Base-by-base conservation (phyloP, 768 basidiomycete genomes). In the Hortiboletus flavorubellus region DNA sequence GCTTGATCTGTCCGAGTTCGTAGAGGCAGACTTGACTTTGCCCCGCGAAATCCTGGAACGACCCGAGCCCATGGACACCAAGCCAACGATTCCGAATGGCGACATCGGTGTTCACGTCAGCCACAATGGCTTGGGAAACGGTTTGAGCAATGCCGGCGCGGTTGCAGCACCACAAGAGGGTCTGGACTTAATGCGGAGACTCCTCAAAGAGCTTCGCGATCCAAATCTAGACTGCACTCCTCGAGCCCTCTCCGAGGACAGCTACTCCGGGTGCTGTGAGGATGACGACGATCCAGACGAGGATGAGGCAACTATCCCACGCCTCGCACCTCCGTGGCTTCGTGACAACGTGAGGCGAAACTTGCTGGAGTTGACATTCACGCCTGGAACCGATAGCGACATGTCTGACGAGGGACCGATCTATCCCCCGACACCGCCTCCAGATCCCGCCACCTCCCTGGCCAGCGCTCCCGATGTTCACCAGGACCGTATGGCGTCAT, bases 191-290 rank as follows among this genome's bases (percentile, higher is more conserved):
- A 67, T 67, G 60, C 51, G 46, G 5, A 53, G 21, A 26, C 40
- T 65, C 3, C 60, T 62, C 14, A 35, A 37, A 15, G 54, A 55
- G 12, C 58, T 65, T n/a, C 53, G 60, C 2, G 54, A 68, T 30
- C 51, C 54, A 33, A 5, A 9, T 10, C 2, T 65, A 30, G 52
- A 67, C 15, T 46, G 26, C 9, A 35, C 4, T 8, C 54, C 60
- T 37, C 49, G 35, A 2, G 2, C 40, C 5, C 29, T 57, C 6
- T 53, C 48, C 21, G 55, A 61, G 26, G 53, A 56, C 18, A 49
- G 39, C 45, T 59, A 56, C 2, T 49, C 50, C 23, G 59, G 45
- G 16, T 41, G 45, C 37, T 11, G 0, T 18, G 43, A 21, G 10
- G 46, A 49, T 11, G 49, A 49, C n/a, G 40, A 54, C 2, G 49